Evolutionary conservation across 495 filamentous ascomycete species (phyloP), one percentile per base, ranked within the genome.

Genomic region (Lasiosphaeris hirsuta): DNA sequence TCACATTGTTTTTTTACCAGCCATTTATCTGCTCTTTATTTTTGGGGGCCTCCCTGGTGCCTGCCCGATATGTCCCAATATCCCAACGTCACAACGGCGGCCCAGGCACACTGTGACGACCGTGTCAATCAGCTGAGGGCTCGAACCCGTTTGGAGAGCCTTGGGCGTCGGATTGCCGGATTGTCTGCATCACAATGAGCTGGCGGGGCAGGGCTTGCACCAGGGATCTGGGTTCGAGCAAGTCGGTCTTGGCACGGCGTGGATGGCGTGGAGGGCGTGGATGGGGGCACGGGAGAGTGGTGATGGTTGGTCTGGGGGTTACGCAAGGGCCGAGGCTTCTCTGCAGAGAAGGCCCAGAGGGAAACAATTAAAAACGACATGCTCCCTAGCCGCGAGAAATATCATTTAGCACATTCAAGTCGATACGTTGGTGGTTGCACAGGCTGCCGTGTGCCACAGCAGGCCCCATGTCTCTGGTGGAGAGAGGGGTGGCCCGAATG

Each of bases 311-410:
- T 30, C 23, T 2, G 43, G 5, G 14, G 43, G 18, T 45, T 23
- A 30, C 23, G 23, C 23, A 30, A 30, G 23, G 23, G 23, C 23
- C 4, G 42, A 55, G 41, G 11, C 40, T 55, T 55, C 41, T 37
- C 10, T 55, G 53, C 53, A 55, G 14, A 13, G 30, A 55, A 45
- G 18, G 11, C 17, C 19, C 13, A 10, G 18, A 40, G 36, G 33
- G 46, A 36, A 30, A 30, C 23, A 30, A 30, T 30, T 47, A 14
- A 53, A 33, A 35, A 7, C 13, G 18, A 6, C 18, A 19, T 23
- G 43, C 18, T 23, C 17, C 30, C n/a, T 54, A 43, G 51, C 51
- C 51, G 51, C 51, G 51, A 19, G 4, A 55, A 55, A 47, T 38
- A 47, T 51, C 15, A 51, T 7, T 18, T 35, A 30, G 23, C 23